Evolutionary conservation across 306 rosid genomes (phyloP), one percentile per base, ranked within the genome.

Genomic region (Fragaria nilgerrensis): DNA sequence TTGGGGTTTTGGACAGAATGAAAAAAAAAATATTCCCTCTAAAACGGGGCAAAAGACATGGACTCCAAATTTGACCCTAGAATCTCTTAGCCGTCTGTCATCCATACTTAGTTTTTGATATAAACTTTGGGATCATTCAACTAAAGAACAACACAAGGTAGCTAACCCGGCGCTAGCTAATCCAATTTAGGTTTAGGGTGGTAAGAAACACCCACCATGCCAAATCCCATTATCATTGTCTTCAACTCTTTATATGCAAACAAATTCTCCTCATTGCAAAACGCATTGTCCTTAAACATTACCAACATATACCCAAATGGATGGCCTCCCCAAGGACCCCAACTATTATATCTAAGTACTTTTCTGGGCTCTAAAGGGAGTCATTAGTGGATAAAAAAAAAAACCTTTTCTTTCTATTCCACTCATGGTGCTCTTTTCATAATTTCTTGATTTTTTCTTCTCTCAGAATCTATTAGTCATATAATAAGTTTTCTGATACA

Each of bases 1-100:
- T 50, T 5, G 58, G 19, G 23, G 58, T 52, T 56, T 75, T 56
- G 9, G 45, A 75, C 71, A 12, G 9, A 45, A 29, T 6, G 3
- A 0, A 2, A 53, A 52, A 49, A 2, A 4, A 14, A 56, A 29
- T 27, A 58, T 36, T 0, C n/a, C 53, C 41, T 56, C 25, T 23
- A 14, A 32, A 9, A 1, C 11, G 52, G 62, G 16, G 59, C 39
- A 45, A 47, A 63, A 63, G 52, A 73, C 39, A 73, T 47, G 72
- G 20, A 75, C 78, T 29, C 58, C 62, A 75, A 47, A 27, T 11
- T 47, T 75, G 72, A 75, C 78, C 9, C 23, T 11, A 32, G 43
- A 62, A 62, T 62, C 22, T 29, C n/a, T 15, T 17, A 25, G 62
- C 29, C 32, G 61, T 61, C 78, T 23, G 41, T 63, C 68, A 63